Conservation (phyloP, 306 rosid species). For the Betula pendula region DNA sequence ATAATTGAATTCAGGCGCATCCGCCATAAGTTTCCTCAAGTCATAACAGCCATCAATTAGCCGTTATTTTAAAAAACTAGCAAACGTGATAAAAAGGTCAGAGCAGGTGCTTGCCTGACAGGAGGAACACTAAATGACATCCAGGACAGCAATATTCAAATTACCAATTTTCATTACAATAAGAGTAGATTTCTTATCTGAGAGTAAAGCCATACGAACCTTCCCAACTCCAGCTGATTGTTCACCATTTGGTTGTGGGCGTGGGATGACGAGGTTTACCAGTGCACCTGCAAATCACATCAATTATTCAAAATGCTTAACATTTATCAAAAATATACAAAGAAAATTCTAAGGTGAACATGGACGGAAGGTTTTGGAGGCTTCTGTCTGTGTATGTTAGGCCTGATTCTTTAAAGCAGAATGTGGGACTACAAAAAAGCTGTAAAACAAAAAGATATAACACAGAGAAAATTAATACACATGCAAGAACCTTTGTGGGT, state of each 20-base stretch:
- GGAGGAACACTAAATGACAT: neutral
- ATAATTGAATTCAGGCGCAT: neutral
- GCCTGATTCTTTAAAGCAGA: conserved; percentile 80
- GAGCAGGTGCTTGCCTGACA: neutral
- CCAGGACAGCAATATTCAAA: neutral
- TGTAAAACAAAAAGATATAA: conserved; percentile 72
- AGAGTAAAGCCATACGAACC: conserved; percentile 33
- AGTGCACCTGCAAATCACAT: conserved; percentile 63
- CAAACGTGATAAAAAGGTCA: neutral
- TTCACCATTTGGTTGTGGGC: conserved; percentile 68
- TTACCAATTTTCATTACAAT: neutral
- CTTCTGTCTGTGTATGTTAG: conserved; percentile 77
- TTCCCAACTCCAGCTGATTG: conserved; percentile 77
- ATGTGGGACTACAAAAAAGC: conserved; percentile 71
- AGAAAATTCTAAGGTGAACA: conserved; percentile 30
- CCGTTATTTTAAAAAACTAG: neutral
- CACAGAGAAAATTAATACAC: conserved; percentile 45
- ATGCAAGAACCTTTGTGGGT: conserved; percentile 22
- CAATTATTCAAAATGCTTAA: conserved; percentile 21
- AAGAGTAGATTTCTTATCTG: too few species aligned
- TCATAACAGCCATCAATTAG: neutral
- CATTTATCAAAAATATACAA: conserved; percentile 21
- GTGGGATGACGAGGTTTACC: conserved; percentile 80
- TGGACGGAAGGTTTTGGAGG: conserved; percentile 61
- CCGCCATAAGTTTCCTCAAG: neutral